These are phyloP conservation scores for Meripilus lineatus DNA, from an alignment of 1,284 basidiomycete species.

Conservation along the genomic window DNA sequence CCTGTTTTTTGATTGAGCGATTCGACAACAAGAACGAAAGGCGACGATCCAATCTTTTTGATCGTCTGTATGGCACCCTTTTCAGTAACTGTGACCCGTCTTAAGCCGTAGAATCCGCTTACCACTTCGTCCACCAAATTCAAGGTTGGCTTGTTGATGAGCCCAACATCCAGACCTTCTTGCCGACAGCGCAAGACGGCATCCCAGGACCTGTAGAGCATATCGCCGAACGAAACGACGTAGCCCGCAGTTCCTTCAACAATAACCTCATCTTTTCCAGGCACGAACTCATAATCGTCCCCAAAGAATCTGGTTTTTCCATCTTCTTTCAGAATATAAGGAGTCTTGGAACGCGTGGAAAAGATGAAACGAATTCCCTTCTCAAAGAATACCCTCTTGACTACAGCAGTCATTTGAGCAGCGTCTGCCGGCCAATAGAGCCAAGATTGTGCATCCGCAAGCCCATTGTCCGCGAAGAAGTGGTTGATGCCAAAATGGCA, in stretches of 20 bases:
- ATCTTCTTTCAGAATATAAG: conserved; percentile 77
- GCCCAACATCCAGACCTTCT: conserved; percentile 71
- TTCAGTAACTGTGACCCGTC: background rate
- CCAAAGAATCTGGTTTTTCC: conserved; percentile 64
- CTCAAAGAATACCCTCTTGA: conserved; percentile 76
- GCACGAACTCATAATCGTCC: conserved; percentile 69
- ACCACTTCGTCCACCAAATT: conserved; percentile 81
- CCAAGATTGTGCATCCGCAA: conserved; percentile 70
- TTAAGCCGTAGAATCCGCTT: conserved; percentile 10
- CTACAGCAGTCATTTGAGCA: conserved; percentile 72
- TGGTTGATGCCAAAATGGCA: conserved; percentile 82
- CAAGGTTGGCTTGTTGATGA: conserved; percentile 81
- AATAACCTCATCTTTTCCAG: conserved; percentile 78
- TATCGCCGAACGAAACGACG: conserved; percentile 77
- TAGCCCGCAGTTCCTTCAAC: conserved; percentile 68
- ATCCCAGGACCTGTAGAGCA: conserved; percentile 77
- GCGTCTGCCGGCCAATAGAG: conserved; percentile 85
- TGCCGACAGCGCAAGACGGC: conserved; percentile 70
- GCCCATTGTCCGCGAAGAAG: conserved; percentile 83
- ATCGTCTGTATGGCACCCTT: conserved; percentile 39
- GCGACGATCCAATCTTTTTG: conserved; percentile 63
- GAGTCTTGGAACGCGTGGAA: conserved; percentile 83
- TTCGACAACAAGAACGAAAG: conserved; percentile 80
- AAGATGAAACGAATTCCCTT: conserved; percentile 79
- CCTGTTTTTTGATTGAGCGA: conserved; percentile 86